These are phyloP conservation scores for Umbelopsis ramanniana DNA, from an alignment of 192 early-diverging fungal species.

Conservation along the genomic window DNA sequence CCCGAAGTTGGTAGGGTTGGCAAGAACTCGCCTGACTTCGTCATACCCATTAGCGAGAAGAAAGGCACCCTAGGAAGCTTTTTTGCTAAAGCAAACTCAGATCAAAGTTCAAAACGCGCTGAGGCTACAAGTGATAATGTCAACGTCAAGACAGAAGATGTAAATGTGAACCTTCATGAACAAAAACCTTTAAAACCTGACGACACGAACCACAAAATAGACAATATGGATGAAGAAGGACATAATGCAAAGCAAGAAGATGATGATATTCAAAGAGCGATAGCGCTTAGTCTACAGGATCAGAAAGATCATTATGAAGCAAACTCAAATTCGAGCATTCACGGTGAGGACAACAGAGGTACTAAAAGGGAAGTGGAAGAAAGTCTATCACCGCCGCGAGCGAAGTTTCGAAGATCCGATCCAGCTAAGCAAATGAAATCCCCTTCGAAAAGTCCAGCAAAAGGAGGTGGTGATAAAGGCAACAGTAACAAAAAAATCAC, in stretches of 20 bases:
- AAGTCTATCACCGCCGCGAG: not conserved
- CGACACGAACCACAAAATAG: not conserved
- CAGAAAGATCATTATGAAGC: not conserved
- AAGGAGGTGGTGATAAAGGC: not conserved
- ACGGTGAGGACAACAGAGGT: not conserved
- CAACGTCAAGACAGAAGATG: not conserved
- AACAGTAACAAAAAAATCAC: constrained; percentile 15
- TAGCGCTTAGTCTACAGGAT: constrained; percentile 28
- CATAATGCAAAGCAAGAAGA: constrained; percentile 32
- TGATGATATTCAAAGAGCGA: constrained; percentile 39
- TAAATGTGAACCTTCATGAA: not conserved
- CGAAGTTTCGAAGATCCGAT: constrained; percentile 11
- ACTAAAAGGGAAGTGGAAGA: not conserved
- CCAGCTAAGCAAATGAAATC: constrained; percentile 20
- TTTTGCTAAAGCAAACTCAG: constrained; percentile 24
- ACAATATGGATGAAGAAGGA: not conserved
- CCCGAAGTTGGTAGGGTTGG: constrained; percentile 49
- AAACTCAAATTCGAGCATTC: not conserved
- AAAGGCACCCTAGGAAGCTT: constrained; percentile 40
- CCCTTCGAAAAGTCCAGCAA: not conserved
- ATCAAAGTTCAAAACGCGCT: not conserved
- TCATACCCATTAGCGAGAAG: constrained; percentile 47
- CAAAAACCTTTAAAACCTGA: not conserved
- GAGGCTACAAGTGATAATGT: not conserved
- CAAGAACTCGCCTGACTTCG: constrained; percentile 50